These are phyloP conservation scores for Jamesozyma spencerorum DNA, from an alignment of 805 yeast species.

Conservation along the genomic window DNA sequence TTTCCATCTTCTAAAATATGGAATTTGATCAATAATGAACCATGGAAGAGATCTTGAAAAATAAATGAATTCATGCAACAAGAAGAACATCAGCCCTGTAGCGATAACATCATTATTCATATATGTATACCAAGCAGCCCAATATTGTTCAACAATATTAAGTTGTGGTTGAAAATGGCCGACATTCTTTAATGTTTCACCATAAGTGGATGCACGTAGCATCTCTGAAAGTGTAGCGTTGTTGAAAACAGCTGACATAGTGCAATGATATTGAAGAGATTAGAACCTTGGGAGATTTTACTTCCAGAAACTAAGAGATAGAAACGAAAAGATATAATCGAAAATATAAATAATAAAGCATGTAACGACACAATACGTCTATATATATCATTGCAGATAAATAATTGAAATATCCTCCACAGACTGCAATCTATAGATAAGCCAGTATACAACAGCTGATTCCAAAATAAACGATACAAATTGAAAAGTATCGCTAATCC, in stretches of 20 bases:
- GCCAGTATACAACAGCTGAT: too few relatives aligned
- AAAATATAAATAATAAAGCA: too few relatives aligned
- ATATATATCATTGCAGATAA: background rate
- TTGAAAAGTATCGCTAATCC: too few relatives aligned
- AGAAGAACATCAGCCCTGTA: constrained; percentile 78
- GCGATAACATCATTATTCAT: constrained; percentile 84
- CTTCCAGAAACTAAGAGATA: too few relatives aligned
- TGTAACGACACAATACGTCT: too few relatives aligned
- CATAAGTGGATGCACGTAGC: constrained; percentile 24
- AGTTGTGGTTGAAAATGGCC: constrained; percentile 36
- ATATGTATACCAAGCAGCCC: constrained; percentile 87
- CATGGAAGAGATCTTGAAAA: constrained; percentile 91
- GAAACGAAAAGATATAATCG: too few relatives aligned
- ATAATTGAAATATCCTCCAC: too few relatives aligned
- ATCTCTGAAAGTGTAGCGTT: constrained; percentile 26
- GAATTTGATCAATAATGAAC: constrained; percentile 77
- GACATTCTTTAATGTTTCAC: constrained; percentile 32
- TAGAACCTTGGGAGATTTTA: too few relatives aligned
- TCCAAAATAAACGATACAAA: too few relatives aligned
- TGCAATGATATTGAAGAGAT: too few relatives aligned
- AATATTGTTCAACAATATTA: constrained; percentile 52
- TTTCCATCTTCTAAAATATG: constrained; percentile 78
- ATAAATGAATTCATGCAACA: constrained; percentile 79
- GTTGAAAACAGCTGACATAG: constrained; percentile 30
- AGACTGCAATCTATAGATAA: too few relatives aligned